Evolutionary conservation across 2,329 filamentous ascomycete species (phyloP).

Genomic region (Leptographium galeiforme): DNA sequence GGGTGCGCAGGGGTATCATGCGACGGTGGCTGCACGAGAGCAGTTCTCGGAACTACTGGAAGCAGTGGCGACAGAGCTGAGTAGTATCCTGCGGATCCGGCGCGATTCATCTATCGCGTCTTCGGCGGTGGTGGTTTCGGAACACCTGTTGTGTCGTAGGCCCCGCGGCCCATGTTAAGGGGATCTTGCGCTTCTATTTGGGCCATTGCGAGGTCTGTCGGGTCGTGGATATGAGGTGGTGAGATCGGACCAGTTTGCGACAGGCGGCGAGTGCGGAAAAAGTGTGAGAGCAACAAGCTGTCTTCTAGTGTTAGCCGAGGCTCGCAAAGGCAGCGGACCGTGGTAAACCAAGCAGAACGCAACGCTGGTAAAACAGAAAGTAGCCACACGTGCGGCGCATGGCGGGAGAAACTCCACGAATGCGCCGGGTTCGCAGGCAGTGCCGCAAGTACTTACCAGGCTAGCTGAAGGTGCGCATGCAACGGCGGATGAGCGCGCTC

Average conservation of each 20-base stretch:
- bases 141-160: conserved; percentile 24
- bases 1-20: background rate
- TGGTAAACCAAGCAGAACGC: too few relatives aligned
- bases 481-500: background rate
- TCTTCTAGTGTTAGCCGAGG: background rate
- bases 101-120: conserved; percentile 14
- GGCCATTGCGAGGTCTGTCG: conserved; percentile 17
- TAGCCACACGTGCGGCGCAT: too few relatives aligned
- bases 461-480: background rate
- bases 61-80: background rate
- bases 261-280: background rate
- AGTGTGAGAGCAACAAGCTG: background rate
- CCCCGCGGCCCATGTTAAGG: conserved; percentile 22
- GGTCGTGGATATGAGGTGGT: background rate
- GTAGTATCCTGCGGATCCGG: background rate
- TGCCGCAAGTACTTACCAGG: background rate
- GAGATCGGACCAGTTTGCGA: background rate
- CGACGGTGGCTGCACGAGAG: background rate
- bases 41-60: background rate
- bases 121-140: conserved; percentile 24
- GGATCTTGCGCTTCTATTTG: conserved; percentile 16
- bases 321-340: background rate
- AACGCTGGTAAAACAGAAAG: too few relatives aligned
- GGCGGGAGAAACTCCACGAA: background rate
- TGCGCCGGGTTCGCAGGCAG: background rate